phyloP scores from a whole-genome alignment of 495 filamentous ascomycete species.

The Cercophora scortea region DNA sequence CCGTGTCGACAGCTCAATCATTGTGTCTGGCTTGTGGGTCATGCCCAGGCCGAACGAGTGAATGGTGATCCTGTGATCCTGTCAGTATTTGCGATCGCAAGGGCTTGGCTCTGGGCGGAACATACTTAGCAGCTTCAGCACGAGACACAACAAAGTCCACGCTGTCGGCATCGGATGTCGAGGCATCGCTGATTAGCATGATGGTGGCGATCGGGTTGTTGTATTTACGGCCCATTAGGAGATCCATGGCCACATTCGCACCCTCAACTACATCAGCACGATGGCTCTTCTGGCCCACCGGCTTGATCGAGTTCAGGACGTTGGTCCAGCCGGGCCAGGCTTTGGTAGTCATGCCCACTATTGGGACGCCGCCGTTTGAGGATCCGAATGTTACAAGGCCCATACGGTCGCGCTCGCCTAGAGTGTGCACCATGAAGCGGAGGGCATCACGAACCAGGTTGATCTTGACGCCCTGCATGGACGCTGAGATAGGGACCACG shows the following conservation, averaged over 20 bases:
- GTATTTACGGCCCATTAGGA: constrained; percentile 95
- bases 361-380: constrained; percentile 81
- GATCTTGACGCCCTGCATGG: constrained; percentile 98
- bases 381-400: constrained; percentile 97
- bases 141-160: constrained; percentile 98
- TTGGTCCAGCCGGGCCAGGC: constrained; percentile 87
- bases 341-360: constrained; percentile 98
- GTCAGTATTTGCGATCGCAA: constrained; percentile 6
- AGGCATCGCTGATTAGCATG: constrained; percentile 95
- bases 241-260: constrained; percentile 97
- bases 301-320: constrained; percentile 79
- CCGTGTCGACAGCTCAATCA: constrained; percentile 93
- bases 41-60: constrained; percentile 94
- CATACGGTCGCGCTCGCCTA: constrained; percentile 95
- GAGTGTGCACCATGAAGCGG: constrained; percentile 82
- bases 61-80: constrained; percentile 65
- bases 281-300: constrained; percentile 92
- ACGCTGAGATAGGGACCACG: constrained; percentile 94
- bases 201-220: constrained; percentile 96
- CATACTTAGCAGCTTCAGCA: constrained; percentile 94
- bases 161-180: constrained; percentile 91
- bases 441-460: constrained; percentile 89
- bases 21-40: constrained; percentile 97
- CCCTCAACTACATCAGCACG: constrained; percentile 96
- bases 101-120: not conserved